These are phyloP conservation scores for Collybia mongolica DNA, from an alignment of 768 basidiomycete species.

Conservation along the genomic window DNA sequence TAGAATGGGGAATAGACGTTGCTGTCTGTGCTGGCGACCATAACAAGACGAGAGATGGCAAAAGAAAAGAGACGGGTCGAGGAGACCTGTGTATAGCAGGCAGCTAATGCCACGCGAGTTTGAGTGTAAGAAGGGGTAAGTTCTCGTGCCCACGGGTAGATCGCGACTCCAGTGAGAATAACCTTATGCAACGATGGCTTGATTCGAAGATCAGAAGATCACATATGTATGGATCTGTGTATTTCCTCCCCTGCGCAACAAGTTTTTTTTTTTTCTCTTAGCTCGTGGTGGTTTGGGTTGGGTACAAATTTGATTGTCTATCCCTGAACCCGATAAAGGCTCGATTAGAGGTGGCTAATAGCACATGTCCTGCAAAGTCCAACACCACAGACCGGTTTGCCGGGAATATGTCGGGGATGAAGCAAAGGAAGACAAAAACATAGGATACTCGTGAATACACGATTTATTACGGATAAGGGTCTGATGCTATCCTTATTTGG, in stretches of 20 bases:
- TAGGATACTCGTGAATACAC: slow-evolving; percentile 10
- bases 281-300: background rate
- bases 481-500: slow-evolving; percentile 10
- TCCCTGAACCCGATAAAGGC: slow-evolving; percentile 1
- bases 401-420: slow-evolving; percentile 21
- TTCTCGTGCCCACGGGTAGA: slow-evolving; percentile 43
- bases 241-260: slow-evolving; percentile 6
- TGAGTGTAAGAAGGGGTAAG: slow-evolving; percentile 35
- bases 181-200: slow-evolving; percentile 28
- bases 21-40: slow-evolving; percentile 56
- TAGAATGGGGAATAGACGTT: slow-evolving; percentile 61
- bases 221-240: slow-evolving; percentile 19
- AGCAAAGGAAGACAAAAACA: slow-evolving; percentile 15
- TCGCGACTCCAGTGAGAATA: slow-evolving; percentile 23
- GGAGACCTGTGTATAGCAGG: slow-evolving; percentile 20
- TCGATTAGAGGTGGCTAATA: slow-evolving; percentile 1
- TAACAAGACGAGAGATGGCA: slow-evolving; percentile 32
- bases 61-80: slow-evolving; percentile 20
- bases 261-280: slow-evolving; percentile 3
- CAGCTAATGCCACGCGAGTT: slow-evolving; percentile 47
- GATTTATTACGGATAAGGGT: slow-evolving; percentile 13
- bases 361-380: background rate
- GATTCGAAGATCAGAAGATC: slow-evolving; percentile 39
- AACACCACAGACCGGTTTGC: background rate
- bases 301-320: slow-evolving; percentile 7